Conservation (phyloP, 805 yeast species). For the Candida namnaoensis region DNA sequence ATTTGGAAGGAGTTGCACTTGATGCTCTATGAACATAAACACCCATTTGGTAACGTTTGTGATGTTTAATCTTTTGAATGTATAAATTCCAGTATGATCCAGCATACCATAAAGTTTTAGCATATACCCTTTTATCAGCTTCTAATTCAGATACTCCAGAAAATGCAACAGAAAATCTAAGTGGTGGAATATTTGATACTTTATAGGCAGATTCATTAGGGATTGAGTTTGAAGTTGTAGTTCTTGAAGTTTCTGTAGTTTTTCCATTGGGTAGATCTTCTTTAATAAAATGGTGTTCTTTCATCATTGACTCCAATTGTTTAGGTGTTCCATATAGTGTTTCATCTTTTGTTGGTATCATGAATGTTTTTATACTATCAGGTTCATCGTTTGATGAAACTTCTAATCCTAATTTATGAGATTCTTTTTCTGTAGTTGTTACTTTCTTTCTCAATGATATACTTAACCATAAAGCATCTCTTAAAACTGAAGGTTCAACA, state of each 20-base stretch:
- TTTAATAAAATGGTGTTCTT: constrained; percentile 15
- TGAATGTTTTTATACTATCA: constrained; percentile 23
- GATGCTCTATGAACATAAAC: constrained; percentile 47
- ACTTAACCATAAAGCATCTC: constrained; percentile 42
- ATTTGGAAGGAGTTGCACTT: constrained; percentile 26
- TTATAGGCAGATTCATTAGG: constrained; percentile 11
- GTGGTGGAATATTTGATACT: constrained; percentile 42
- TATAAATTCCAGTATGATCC: constrained; percentile 54
- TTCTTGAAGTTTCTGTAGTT: constrained; percentile 8
- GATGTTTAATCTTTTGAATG: constrained; percentile 36
- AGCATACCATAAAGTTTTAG: constrained; percentile 49
- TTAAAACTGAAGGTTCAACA: constrained; percentile 28
- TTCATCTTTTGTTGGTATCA: constrained; percentile 37
- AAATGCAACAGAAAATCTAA: constrained; percentile 44
- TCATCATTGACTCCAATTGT: constrained; percentile 19
- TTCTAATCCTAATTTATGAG: constrained; percentile 20
- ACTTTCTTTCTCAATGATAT: constrained; percentile 32
- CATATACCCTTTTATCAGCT: constrained; percentile 39
- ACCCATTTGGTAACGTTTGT: constrained; percentile 41
- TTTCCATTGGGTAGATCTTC: constrained; percentile 12
- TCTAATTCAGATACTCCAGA: constrained; percentile 34
- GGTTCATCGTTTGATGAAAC: constrained; percentile 20
- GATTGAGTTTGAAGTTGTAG: neutral
- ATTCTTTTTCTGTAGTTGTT: constrained; percentile 17
- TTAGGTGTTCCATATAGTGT: constrained; percentile 37